Evolutionary conservation across 1,139 yeast species (phyloP), one percentile per base, ranked within the genome.

Genomic region (Pichia sp.): DNA sequence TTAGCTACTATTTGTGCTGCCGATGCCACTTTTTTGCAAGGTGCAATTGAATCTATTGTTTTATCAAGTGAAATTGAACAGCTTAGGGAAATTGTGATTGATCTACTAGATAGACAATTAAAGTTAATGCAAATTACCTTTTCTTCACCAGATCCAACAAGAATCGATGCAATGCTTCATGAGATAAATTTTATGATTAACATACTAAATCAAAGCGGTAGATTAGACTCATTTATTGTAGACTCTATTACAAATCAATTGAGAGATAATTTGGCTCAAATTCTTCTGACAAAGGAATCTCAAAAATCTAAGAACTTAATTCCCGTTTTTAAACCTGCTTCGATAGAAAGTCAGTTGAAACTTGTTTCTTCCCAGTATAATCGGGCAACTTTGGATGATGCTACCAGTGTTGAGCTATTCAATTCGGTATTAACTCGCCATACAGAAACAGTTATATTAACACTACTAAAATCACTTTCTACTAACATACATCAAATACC

Each of bases 61-160:
- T 39, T 28, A 24, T 41, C 39, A 14, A 23, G 41, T 3, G 47
- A 52, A 23, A 4, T 38, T 2, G 15, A 36, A 2, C 30, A n/a
- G 2, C 42, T 55, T 15, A 41, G 39, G 15, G 4, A 12, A 1
- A 12, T 38, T 17, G 21, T 47, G 4, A 28, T 41, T 7, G n/a
- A 32, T 4, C 2, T 31, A 8, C 35, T 62, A 5, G 49, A 53
- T 35, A 54, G 53, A 8, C 59, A 64, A 57, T 45, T 63, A 9
- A 55, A 52, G 7, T 44, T 57, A 2, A 47, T 66, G 19, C 59
- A 63, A 3, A 51, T 58, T 6, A 43, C 52, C 2, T 44, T 53
- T 7, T 35, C 39, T 2, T 53, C 54, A 1, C 50, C 55, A 2
- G 54, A 53, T 40, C 31, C 47, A 6, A 30, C 35, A 1, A 51